phyloP scores from a whole-genome alignment of 331 rosid species.

The Pyracantha coccinea region DNA sequence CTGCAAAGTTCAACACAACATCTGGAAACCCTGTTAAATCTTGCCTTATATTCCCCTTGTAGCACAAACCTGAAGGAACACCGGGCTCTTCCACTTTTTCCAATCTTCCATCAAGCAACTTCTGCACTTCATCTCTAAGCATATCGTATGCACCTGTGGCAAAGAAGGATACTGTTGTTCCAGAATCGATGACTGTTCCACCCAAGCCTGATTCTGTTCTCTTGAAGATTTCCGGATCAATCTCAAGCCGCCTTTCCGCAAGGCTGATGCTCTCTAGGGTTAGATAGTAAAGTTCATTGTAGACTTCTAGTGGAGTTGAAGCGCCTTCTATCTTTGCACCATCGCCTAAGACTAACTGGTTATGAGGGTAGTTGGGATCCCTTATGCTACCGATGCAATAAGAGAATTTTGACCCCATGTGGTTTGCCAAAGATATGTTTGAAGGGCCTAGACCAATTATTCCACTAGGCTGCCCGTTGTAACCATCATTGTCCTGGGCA shows the following conservation, averaged over 20 bases:
- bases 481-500: neutral
- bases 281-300: neutral
- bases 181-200: neutral
- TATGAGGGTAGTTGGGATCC: slow-evolving; percentile 15
- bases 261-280: slow-evolving; percentile 12
- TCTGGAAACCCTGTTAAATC: slow-evolving; percentile 9
- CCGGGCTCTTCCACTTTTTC: neutral
- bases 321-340: slow-evolving; percentile 11
- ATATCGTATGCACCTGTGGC: neutral
- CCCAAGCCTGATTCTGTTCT: neutral
- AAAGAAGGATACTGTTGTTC: neutral
- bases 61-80: slow-evolving; percentile 2
- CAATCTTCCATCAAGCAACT: neutral
- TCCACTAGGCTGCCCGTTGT: slow-evolving; percentile 1
- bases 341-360: slow-evolving; percentile 9
- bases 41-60: neutral
- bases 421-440: slow-evolving; percentile 4
- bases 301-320: slow-evolving; percentile 4
- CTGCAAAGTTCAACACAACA: neutral
- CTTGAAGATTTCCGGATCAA: neutral
- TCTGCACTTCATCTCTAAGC: neutral
- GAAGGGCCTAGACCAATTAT: slow-evolving; percentile 15
- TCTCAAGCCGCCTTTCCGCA: slow-evolving; percentile 2
- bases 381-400: slow-evolving; percentile 18
- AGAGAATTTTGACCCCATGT: slow-evolving; percentile 12